Percentiles rank a stretch among this genome's conserved stretches.
Conservation (phyloP, 2,329 filamentous ascomycete genomes). For the Alternaria solani region DNA sequence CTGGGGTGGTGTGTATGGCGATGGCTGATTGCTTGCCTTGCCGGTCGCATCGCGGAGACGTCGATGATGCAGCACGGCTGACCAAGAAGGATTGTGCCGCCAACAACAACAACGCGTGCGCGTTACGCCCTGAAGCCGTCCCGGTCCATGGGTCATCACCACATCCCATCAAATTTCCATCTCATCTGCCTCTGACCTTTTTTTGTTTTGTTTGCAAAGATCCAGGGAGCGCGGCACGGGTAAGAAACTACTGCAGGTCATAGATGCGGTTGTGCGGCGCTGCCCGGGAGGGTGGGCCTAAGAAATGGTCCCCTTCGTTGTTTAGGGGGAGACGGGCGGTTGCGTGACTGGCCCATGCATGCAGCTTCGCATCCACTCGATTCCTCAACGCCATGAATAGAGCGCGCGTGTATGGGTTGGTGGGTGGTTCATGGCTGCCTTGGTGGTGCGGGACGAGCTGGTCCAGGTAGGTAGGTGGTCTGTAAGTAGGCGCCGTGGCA, state of each 20-base stretch:
- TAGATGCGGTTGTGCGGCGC: conserved; percentile 17
- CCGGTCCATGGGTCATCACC: neutral
- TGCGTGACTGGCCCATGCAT: conserved; percentile 3
- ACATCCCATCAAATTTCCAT: neutral
- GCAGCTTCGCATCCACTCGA: neutral
- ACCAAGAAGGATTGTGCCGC: conserved; percentile 14
- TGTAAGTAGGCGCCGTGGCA: conserved; percentile 19
- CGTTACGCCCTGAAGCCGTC: conserved; percentile 13
- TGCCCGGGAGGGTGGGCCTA: conserved; percentile 16
- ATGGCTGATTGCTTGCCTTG: conserved; percentile 2
- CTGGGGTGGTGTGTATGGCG: neutral
- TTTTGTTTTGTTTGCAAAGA: neutral
- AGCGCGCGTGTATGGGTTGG: neutral
- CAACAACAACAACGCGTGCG: conserved; percentile 17
- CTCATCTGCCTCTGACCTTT: neutral
- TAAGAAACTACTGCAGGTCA: conserved; percentile 20
- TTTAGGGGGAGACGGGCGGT: conserved; percentile 11
- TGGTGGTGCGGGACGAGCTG: neutral
- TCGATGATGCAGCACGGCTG: conserved; percentile 2
- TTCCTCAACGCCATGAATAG: conserved; percentile 5
- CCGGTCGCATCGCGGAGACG: neutral
- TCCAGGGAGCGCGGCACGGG: conserved; percentile 13
- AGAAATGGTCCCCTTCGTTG: conserved; percentile 16
- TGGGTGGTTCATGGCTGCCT: conserved; percentile 1
- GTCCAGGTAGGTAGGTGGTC: neutral